These are phyloP conservation scores for Trypanosoma theileri DNA, from an alignment of 208 protist genomes.

Conservation along the genomic window DNA sequence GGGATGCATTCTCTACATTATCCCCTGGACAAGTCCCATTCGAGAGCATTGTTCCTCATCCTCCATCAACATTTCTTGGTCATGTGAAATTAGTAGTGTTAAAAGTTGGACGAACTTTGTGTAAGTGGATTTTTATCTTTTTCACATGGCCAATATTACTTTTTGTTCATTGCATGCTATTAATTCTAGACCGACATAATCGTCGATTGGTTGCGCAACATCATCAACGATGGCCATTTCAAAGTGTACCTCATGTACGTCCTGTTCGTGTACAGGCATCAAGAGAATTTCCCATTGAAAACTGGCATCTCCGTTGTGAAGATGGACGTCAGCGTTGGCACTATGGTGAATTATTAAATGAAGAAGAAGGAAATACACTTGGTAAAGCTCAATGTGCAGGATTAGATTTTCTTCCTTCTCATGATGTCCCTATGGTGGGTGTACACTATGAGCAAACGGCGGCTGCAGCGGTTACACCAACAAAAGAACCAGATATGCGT, in stretches of 20 bases:
- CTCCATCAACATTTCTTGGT: conserved; percentile 52
- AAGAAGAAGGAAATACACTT: conserved; percentile 65
- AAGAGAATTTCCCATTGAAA: conserved; percentile 48
- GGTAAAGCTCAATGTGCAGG: conserved; percentile 54
- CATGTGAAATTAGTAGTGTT: conserved; percentile 31
- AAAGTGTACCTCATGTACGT: conserved; percentile 63
- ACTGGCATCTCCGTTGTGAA: conserved; percentile 85
- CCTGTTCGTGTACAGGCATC: conserved; percentile 34
- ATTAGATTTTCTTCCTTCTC: conserved; percentile 21
- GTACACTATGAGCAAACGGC: conserved; percentile 28
- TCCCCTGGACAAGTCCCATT: conserved; percentile 42
- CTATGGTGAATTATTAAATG: conserved; percentile 45
- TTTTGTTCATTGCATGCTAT: conserved; percentile 48
- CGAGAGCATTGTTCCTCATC: conserved; percentile 63
- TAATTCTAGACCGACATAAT: conserved; percentile 49
- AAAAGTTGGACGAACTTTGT: neutral
- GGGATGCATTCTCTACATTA: neutral
- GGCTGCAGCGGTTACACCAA: conserved; percentile 3
- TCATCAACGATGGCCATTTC: conserved; percentile 47
- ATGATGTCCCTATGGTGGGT: conserved; percentile 16
- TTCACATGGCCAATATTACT: conserved; percentile 42
- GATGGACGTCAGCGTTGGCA: conserved; percentile 90
- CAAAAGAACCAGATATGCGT: conserved; percentile 34
- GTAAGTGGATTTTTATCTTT: conserved; percentile 31
- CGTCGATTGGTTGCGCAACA: conserved; percentile 40